Base-by-base conservation (phyloP, 495 filamentous ascomycete species). In the Penicillium argentinense region DNA sequence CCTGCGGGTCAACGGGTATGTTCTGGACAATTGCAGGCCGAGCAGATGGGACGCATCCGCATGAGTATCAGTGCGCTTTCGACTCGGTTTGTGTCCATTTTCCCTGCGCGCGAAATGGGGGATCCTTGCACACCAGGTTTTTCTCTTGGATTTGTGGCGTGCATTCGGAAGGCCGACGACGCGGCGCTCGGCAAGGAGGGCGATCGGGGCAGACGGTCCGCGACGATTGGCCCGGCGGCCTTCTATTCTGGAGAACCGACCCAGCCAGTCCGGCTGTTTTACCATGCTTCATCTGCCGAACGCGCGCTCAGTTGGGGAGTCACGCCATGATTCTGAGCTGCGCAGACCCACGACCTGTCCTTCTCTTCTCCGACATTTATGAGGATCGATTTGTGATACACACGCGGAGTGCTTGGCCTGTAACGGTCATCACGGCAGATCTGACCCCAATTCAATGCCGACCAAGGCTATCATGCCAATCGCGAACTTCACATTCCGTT, bases 261-360 rank as follows among this genome's bases (percentile, higher is more conserved):
- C 18, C 6, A 18, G 9, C 12, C 18, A 34, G 11, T 25, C 39
- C 51, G 53, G 53, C 53, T 56, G 22, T 56, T 56, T 38, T 8
- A 26, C 32, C 5, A 16, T 11, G 26, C n/a, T 26, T 14, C 36
- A 56, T 56, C 44, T 56, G 53, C 53, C 53, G 53, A 56, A 27
- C 13, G 17, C n/a, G n/a, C 29, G 29, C 29, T 16, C n/a, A n/a
- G 4, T 5, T 32, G 3, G 16, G 29, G 3, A 32, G 29, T 32
- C 29, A 32, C 3, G 9, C n/a, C 29, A 14, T 4, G 8, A 3
- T 16, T 30, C 7, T 3, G 7, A 26, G 29, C n/a, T 12, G 29
- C 13, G 29, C 29, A 33, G 29, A 33, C 13, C 29, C 29, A 33
- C 29, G 33, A 19, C 14, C 21, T 14, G 33, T 8, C 33, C 16